Evolutionary conservation across 495 filamentous ascomycete species (phyloP), one percentile per base, ranked within the genome.

Genomic region (Hypomontagnella monticulosa): DNA sequence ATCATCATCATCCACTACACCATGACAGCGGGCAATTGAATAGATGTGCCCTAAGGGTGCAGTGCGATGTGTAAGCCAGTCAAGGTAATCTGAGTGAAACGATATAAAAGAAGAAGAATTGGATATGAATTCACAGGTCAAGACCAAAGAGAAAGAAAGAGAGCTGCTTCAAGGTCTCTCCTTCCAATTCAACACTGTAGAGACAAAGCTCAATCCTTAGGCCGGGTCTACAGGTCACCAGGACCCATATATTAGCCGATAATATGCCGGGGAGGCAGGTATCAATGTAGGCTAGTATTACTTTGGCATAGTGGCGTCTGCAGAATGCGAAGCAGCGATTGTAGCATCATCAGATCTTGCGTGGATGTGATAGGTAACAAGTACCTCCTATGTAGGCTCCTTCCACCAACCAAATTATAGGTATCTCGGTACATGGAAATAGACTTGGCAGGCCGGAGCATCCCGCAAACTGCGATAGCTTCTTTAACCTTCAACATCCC

Each of bases 191-290:
- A 36, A 23, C 34, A 42, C n/a, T 18, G 19, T 11, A 20, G 56
- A 43, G 30, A 61, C 47, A 61, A 53, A 61, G 57, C 57, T 61
- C 48, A 11, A 8, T n/a, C n/a, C n/a, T n/a, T n/a, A n/a, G n/a
- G n/a, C n/a, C 36, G 27, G 44, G 14, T 56, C 18, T 16, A 1
- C 40, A 14, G 16, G 30, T 43, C 16, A 48, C 37, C 36, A 42
- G 37, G 27, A 38, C 27, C 20, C 14, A 30, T 30, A 14, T 6
- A 40, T 44, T 38, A 53, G 12, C 58, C 58, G 49, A 32, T 5
- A 34, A 61, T 54, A 46, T 11, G 11, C 49, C 49, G 18, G 34
- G 14, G 5, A 33, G 9, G 33, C 46, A 33, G 9, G 33, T 53
- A 36, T 8, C 38, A 20, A 14, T 38, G 32, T 16, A 11, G 1